phyloP scores from a whole-genome alignment of 352 stramenopile species.

The Peronospora farinosa region DNA sequence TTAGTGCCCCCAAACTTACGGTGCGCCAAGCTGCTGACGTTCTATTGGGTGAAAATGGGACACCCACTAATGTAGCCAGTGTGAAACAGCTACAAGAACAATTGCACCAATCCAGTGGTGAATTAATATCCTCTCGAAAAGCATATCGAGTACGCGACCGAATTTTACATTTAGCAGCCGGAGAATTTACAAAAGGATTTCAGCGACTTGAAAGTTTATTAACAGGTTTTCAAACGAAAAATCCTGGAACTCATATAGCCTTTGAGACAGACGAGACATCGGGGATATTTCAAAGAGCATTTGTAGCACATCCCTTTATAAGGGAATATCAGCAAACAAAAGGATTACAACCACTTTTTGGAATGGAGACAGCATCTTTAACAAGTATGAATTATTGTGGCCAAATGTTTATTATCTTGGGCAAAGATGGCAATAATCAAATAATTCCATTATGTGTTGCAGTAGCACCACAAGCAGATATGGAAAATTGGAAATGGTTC shows the following conservation, averaged over 20 bases:
- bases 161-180: conserved; percentile 25
- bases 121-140: conserved; percentile 29
- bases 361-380: conserved; percentile 22
- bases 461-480: conserved; percentile 21
- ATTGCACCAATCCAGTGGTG: conserved; percentile 23
- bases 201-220: conserved; percentile 29
- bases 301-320: conserved; percentile 27
- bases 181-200: conserved; percentile 29
- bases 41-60: conserved; percentile 9
- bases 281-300: conserved; percentile 23
- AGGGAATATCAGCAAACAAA: conserved; percentile 18
- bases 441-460: conserved; percentile 22
- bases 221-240: conserved; percentile 26
- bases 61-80: conserved; percentile 8
- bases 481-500: conserved; percentile 28
- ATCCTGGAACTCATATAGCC: conserved; percentile 19
- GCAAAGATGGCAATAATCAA: conserved; percentile 31
- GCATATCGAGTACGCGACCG: conserved; percentile 31
- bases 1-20: conserved; percentile 25
- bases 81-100: conserved; percentile 29
- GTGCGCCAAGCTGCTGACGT: conserved; percentile 28
- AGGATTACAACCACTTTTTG: conserved; percentile 24
- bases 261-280: conserved; percentile 21
- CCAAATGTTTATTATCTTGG: conserved; percentile 27
- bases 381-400: conserved; percentile 32